Base-by-base conservation (phyloP, 352 stramenopile species). In the Globisporangium lucens region DNA sequence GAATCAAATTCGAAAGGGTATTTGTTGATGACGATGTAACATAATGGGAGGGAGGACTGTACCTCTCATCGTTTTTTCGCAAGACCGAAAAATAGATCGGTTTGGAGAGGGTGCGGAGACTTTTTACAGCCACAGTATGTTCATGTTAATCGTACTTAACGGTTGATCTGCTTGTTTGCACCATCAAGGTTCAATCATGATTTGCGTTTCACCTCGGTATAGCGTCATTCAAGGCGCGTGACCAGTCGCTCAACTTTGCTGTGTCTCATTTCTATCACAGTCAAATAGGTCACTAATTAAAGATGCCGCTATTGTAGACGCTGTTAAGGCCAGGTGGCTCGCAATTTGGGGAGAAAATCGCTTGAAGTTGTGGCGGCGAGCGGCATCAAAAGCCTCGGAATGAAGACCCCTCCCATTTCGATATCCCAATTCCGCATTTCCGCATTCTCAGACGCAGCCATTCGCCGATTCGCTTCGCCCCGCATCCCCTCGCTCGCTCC, bases 201-300 rank as follows among this genome's bases (percentile, higher is more conserved):
- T 29, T 62, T 67, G 63, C 52, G 27, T 67, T 62, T 67, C 41
- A 64, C 35, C 47, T 27, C 20, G 4, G 0, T 47, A 33, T 49
- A 62, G 47, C 57, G 57, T 10, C 65, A 56, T 70, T 70, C 65
- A 70, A 70, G 57, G 65, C 55, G 49, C 65, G 58, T 70, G 57
- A 56, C 65, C 33, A 13, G n/a, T 7, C 15, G 3, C 15, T 22
- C 12, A 36, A n/a, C 35, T 65, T 65, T 17, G 1, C n/a, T 53
- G 3, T 17, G 17, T 66, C 10, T 36, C 5, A 24, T 4, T 8
- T 29, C 0, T 56, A 4, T 24, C 0, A 2, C 5, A 20, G 33
- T n/a, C 22, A 15, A 20, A n/a, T 3, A 13, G n/a, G 61, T 66
- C 61, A 66, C 61, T 66, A 33, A 36, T n/a, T 0, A 9, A 43